phyloP scores from a whole-genome alignment of 2,329 filamentous ascomycete species.

The Sordariomycetes sp. region DNA sequence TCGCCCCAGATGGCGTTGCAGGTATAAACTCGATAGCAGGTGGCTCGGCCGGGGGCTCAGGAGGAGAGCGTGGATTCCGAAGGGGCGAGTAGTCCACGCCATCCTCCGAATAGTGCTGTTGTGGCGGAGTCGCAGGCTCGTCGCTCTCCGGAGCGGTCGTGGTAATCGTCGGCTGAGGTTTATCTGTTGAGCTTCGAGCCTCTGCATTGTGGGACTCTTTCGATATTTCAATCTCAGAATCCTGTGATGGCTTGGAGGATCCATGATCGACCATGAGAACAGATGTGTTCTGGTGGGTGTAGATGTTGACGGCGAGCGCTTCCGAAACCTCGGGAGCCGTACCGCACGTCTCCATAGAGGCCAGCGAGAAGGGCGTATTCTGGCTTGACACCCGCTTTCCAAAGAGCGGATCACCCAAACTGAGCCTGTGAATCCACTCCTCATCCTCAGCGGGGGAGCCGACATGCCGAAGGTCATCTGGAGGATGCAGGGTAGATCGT shows the following conservation, averaged over 20 bases:
- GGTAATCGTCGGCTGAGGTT: slow-evolving; percentile 19
- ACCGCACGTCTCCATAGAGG: slow-evolving; percentile 49
- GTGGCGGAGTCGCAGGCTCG: slow-evolving; percentile 40
- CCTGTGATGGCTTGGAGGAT: slow-evolving; percentile 36
- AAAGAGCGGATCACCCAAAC: slow-evolving; percentile 40
- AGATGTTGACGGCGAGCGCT: slow-evolving; percentile 51
- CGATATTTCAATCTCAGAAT: slow-evolving; percentile 20
- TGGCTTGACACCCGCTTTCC: slow-evolving; percentile 41
- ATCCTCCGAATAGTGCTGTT: slow-evolving; percentile 34
- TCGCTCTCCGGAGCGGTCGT: slow-evolving; percentile 25
- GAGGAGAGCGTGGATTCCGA: slow-evolving; percentile 50
- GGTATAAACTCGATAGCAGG: slow-evolving; percentile 48
- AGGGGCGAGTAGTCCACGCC: slow-evolving; percentile 50
- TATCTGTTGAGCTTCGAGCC: background rate
- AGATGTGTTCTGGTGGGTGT: slow-evolving; percentile 54
- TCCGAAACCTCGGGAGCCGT: slow-evolving; percentile 55
- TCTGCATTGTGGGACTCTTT: background rate
- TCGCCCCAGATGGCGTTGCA: slow-evolving; percentile 49
- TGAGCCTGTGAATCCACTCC: slow-evolving; percentile 18
- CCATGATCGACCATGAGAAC: slow-evolving; percentile 47
- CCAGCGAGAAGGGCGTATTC: slow-evolving; percentile 51
- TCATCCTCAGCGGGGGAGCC: background rate
- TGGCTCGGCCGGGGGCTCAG: slow-evolving; percentile 33
- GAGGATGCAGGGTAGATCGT: background rate
- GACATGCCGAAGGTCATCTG: background rate